Percentiles rank a stretch among this genome's conserved stretches.
These are phyloP conservation scores for Uronychia setigera DNA, from an alignment of 73 alveolate genomes.

Conservation along the genomic window DNA sequence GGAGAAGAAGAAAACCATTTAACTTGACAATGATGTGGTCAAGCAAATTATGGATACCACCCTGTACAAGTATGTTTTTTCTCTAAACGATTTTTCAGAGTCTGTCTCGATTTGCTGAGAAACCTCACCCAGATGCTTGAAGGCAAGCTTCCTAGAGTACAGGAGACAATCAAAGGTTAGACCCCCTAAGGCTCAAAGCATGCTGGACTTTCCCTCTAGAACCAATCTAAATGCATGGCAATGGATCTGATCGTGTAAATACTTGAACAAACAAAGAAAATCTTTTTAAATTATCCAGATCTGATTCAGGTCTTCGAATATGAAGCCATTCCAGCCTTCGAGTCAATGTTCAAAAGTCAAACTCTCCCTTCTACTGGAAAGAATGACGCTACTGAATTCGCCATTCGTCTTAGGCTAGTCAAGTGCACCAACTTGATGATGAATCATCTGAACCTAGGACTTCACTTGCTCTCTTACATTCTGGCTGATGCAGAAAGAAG, in stretches of 20 bases:
- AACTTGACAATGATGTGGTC: conserved; percentile 17
- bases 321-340: conserved; percentile 40
- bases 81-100: conserved; percentile 6
- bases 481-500: conserved; percentile 33
- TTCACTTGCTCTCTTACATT: conserved; percentile 21
- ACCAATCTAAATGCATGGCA: conserved; percentile 23
- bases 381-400: conserved; percentile 30
- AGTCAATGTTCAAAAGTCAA: conserved; percentile 20
- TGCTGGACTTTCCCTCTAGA: not conserved
- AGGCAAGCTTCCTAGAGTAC: conserved; percentile 19
- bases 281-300: conserved; percentile 19
- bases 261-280: conserved; percentile 26
- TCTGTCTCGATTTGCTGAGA: conserved; percentile 12
- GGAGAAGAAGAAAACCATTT: too few relatives aligned
- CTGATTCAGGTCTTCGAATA: conserved; percentile 28
- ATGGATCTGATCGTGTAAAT: conserved; percentile 23
- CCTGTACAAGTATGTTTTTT: conserved; percentile 20
- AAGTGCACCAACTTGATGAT: conserved; percentile 26
- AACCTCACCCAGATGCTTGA: conserved; percentile 9
- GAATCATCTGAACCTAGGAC: conserved; percentile 38
- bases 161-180: conserved; percentile 8
- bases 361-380: not conserved
- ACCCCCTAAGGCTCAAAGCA: conserved; percentile 3
- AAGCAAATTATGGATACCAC: not conserved
- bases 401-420: conserved; percentile 46